A percentile compares a stretch with the other conserved stretches of the same genome.
phyloP scores from a whole-genome alignment of 441 rosid species.

The Populus hybrid region DNA sequence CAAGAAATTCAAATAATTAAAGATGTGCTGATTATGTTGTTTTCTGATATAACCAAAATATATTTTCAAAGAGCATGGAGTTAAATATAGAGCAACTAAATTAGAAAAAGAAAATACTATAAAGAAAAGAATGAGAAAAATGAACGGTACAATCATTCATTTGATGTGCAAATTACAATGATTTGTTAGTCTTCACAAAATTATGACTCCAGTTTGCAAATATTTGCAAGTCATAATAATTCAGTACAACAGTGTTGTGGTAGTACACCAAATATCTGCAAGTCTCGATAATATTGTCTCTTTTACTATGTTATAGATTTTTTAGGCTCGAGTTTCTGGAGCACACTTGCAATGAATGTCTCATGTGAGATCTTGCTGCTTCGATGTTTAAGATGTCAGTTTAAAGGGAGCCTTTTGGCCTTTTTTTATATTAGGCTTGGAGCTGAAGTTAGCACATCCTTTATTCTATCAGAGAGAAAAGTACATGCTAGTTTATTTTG shows the following conservation, averaged over 20 bases:
- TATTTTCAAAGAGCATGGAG: background rate
- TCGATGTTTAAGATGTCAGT: background rate
- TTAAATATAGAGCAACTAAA: background rate
- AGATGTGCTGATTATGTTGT: background rate
- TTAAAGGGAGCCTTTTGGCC: background rate
- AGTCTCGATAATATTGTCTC: background rate
- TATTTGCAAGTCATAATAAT: background rate
- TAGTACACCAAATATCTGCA: background rate
- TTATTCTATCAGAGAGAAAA: background rate
- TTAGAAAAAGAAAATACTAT: background rate
- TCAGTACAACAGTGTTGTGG: background rate
- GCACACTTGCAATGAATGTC: conserved; percentile 3
- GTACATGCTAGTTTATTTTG: background rate
- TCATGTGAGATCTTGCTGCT: background rate
- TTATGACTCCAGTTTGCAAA: background rate
- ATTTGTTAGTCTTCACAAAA: background rate
- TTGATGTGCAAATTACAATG: background rate
- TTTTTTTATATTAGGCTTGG: background rate
- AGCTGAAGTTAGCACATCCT: background rate
- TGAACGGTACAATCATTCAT: background rate
- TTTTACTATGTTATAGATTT: background rate
- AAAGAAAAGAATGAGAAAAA: background rate
- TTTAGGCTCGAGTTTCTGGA: background rate
- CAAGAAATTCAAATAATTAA: background rate
- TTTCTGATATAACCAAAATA: background rate